These are phyloP conservation scores for Asparagopsis taxiformis DNA, from an alignment of 31 red algal species.

Conservation along the genomic window DNA sequence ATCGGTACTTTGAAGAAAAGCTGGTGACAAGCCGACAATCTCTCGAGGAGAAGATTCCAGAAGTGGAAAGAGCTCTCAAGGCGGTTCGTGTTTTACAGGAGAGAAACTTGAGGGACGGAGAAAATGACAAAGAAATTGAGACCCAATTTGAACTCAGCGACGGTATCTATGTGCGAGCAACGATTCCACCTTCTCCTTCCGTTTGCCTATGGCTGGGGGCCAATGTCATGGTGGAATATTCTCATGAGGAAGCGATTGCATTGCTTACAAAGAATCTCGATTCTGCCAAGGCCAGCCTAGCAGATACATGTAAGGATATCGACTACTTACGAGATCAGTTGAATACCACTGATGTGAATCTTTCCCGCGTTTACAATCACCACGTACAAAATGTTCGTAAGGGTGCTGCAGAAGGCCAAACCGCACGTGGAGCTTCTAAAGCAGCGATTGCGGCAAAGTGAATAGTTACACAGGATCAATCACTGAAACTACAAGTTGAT, in stretches of 20 bases:
- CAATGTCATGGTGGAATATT: conserved; percentile 98
- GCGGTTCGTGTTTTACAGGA: conserved; percentile 57
- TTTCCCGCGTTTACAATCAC: conserved; percentile 93
- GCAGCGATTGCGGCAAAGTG: neutral
- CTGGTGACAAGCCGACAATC: conserved; percentile 49
- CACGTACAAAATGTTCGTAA: conserved; percentile 57
- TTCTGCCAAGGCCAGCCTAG: conserved; percentile 47
- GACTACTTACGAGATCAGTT: conserved; percentile 83
- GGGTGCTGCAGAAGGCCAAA: conserved; percentile 10
- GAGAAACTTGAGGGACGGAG: conserved; percentile 12
- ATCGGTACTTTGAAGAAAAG: conserved; percentile 78
- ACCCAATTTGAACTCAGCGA: conserved; percentile 86
- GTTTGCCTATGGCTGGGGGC: conserved; percentile 95
- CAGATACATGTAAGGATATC: conserved; percentile 68
- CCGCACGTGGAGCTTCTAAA: neutral
- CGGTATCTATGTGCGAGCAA: conserved; percentile 68
- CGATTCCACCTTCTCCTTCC: conserved; percentile 44
- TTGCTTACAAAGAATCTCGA: conserved; percentile 84
- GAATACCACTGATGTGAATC: conserved; percentile 92
- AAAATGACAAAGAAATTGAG: conserved; percentile 24
- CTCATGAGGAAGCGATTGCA: conserved; percentile 72
- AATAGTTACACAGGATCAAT: neutral
- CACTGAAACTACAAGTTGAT: neutral
- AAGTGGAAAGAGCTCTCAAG: conserved; percentile 66
- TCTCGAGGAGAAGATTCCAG: conserved; percentile 75